These are phyloP conservation scores for Xylaria multiplex DNA, from an alignment of 2,329 filamentous ascomycete species.

Conservation along the genomic window DNA sequence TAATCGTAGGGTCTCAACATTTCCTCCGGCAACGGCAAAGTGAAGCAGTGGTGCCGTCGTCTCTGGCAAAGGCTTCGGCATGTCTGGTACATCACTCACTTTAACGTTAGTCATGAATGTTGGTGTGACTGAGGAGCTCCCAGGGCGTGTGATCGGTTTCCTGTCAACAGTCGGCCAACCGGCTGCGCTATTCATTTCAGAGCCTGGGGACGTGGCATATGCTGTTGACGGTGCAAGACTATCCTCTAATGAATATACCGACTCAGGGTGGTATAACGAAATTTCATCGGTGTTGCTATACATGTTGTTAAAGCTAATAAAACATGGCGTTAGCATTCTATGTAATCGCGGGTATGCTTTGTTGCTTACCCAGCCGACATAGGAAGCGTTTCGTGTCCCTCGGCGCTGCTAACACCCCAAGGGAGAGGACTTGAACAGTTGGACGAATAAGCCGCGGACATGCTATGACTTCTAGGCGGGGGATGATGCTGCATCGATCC, in stretches of 20 bases:
- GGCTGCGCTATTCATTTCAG: constrained; percentile 42
- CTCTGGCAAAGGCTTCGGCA: constrained; percentile 43
- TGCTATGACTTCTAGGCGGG: constrained; percentile 45
- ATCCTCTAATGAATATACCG: constrained; percentile 44
- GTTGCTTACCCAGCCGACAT: constrained; percentile 42
- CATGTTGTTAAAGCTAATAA: constrained; percentile 42
- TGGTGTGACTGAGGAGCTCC: constrained; percentile 43
- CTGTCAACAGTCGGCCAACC: constrained; percentile 43
- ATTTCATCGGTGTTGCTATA: constrained; percentile 45
- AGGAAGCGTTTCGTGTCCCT: constrained; percentile 41
- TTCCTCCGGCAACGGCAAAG: constrained; percentile 48
- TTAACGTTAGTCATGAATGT: constrained; percentile 31
- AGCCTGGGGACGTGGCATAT: constrained; percentile 46
- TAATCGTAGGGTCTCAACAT: constrained; percentile 46
- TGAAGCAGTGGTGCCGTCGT: constrained; percentile 49
- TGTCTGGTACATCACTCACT: constrained; percentile 27
- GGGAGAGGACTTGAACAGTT: constrained; percentile 44
- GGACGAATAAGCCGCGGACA: constrained; percentile 44
- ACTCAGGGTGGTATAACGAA: constrained; percentile 44
- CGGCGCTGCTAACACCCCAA: constrained; percentile 42
- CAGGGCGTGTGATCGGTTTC: constrained; percentile 36
- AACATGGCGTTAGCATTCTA: constrained; percentile 15
- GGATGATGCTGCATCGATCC: constrained; percentile 39
- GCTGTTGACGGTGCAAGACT: constrained; percentile 41
- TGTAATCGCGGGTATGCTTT: background rate